Conservation (phyloP, 306 rosid species). For the Dalbergia oliveri region DNA sequence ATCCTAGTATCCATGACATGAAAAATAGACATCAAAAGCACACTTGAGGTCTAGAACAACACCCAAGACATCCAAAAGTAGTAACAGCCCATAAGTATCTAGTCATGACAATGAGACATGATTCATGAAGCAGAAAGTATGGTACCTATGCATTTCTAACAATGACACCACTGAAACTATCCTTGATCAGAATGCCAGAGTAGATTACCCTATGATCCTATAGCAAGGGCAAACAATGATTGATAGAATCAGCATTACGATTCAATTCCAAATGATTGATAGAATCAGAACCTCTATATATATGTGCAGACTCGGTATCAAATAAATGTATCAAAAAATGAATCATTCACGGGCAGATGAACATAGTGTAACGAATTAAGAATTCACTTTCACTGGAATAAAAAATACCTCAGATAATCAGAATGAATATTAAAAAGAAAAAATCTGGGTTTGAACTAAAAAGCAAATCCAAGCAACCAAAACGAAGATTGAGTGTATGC, state of each 20-base stretch:
- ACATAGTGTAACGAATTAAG: background rate
- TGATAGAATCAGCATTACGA: background rate
- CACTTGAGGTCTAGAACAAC: background rate
- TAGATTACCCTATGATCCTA: background rate
- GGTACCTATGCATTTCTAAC: constrained; percentile 3
- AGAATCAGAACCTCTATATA: background rate
- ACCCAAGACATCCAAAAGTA: background rate
- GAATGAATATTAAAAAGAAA: background rate
- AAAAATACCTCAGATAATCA: constrained; percentile 5
- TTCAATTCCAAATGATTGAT: constrained; percentile 12
- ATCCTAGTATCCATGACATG: background rate
- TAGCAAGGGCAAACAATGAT: background rate
- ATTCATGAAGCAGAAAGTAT: background rate
- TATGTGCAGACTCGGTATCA: background rate
- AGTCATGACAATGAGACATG: background rate
- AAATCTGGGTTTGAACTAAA: background rate
- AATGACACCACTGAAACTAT: background rate
- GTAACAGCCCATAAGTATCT: too few species aligned
- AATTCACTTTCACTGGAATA: too few species aligned
- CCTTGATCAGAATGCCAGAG: background rate
- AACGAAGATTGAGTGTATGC: background rate
- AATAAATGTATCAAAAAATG: background rate
- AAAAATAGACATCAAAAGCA: background rate
- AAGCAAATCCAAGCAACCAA: constrained; percentile 28
- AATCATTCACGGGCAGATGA: constrained; percentile 12